phyloP scores from a whole-genome alignment of 345 rosid genomes.

The Dovyalis caffra region DNA sequence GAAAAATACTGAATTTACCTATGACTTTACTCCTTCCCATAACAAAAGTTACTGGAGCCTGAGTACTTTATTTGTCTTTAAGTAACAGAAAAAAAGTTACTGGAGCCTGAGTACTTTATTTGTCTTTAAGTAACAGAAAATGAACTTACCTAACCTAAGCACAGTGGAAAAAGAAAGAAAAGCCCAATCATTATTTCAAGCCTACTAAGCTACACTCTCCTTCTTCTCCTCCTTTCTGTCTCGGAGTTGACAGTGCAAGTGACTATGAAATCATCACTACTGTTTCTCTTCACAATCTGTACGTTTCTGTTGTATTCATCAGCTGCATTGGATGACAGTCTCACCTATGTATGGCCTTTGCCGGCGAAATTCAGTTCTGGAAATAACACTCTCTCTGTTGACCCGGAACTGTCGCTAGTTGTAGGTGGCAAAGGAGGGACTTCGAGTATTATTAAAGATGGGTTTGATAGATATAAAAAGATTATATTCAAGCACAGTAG shows the following conservation, averaged over 20 bases:
- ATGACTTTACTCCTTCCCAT: neutral
- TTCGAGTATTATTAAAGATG: constrained; percentile 54
- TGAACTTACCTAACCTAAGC: neutral
- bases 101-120: neutral
- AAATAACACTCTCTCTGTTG: constrained; percentile 56
- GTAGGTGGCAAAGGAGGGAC: constrained; percentile 50
- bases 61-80: neutral
- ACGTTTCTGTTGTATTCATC: constrained; percentile 3
- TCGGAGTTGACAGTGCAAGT: neutral
- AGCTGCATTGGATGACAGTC: constrained; percentile 2
- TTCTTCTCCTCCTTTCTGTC: neutral
- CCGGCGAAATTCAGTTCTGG: constrained; percentile 69
- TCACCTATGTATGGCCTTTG: constrained; percentile 61
- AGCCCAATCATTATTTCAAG: neutral
- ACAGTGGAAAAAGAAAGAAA: neutral
- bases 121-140: neutral
- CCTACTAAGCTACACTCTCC: neutral
- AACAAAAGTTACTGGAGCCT: neutral
- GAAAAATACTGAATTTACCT: neutral
- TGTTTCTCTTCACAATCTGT: neutral
- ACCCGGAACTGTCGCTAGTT: constrained; percentile 52
- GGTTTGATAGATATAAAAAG: constrained; percentile 62
- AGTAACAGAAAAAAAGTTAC: neutral
- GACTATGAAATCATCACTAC: neutral
- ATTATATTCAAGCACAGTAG: constrained; percentile 58